phyloP scores from a whole-genome alignment of 2,329 filamentous ascomycete species.

The Penicillium sp. region DNA sequence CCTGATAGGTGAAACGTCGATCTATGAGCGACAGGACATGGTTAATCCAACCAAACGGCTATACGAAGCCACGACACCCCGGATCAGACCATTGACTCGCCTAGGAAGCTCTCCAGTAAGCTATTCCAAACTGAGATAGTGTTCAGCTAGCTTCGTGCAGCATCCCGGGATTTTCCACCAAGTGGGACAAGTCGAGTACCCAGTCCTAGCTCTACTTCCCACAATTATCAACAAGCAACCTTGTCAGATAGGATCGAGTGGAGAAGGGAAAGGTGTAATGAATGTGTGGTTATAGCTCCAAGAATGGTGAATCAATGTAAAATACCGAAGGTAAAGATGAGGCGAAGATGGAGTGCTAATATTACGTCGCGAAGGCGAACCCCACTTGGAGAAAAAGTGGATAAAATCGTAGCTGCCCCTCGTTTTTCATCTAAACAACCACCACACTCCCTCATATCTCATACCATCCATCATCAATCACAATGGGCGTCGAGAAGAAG shows the following conservation, averaged over 20 bases:
- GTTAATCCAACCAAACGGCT: slow-evolving; percentile 1
- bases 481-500: slow-evolving; percentile 70
- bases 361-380: slow-evolving; percentile 6
- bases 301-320: no score
- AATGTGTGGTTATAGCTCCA: no score
- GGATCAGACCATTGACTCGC: background rate
- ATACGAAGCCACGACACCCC: slow-evolving; percentile 1
- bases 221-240: background rate
- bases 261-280: background rate
- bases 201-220: background rate
- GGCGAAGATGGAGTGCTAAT: background rate
- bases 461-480: slow-evolving; percentile 9
- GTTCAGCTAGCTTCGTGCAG: background rate
- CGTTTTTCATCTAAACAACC: slow-evolving; percentile 1
- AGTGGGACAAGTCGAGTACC: background rate
- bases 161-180: background rate
- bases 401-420: slow-evolving; percentile 7
- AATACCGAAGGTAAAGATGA: background rate
- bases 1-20: background rate
- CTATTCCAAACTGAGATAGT: background rate
- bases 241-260: background rate
- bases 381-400: slow-evolving; percentile 13
- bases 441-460: background rate
- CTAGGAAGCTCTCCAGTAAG: background rate
- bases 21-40: background rate